A percentile compares a stretch with the other conserved stretches of the same genome.
Conservation (phyloP, 306 rosid genomes). For the Prunus salicina region DNA sequence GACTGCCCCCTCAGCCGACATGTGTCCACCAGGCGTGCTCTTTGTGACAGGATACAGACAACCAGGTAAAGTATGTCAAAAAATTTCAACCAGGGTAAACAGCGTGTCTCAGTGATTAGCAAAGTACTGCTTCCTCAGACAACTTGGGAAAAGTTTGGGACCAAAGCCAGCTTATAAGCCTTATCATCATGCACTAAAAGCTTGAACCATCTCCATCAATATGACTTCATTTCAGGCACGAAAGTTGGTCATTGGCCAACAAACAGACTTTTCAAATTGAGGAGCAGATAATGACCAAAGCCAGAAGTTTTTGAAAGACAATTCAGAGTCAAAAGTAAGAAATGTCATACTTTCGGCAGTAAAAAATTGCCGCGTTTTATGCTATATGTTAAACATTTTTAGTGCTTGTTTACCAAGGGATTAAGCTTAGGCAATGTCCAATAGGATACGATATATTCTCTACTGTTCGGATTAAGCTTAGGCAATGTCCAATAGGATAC, state of each 20-base stretch:
- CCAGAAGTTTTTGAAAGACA: not conserved
- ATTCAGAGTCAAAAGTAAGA: not conserved
- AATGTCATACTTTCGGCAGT: no score
- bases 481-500: not conserved
- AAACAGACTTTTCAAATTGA: not conserved
- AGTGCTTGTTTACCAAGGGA: not conserved
- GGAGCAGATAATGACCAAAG: no score
- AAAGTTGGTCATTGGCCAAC: not conserved
- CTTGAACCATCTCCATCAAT: not conserved
- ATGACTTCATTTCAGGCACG: not conserved
- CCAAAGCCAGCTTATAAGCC: not conserved
- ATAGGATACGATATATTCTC: no score
- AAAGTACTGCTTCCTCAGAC: not conserved
- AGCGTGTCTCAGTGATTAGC: constrained; percentile 29
- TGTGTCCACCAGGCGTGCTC: constrained; percentile 31
- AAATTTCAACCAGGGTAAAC: constrained; percentile 14
- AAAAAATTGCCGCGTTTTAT: not conserved
- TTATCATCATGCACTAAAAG: not conserved
- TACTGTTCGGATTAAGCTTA: no score
- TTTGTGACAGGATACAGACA: constrained; percentile 6
- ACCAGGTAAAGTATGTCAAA: constrained; percentile 7
- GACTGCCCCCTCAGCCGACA: constrained; percentile 19
- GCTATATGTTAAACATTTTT: not conserved
- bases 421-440: no score
- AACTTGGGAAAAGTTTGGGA: not conserved